Conservation (phyloP, 257 asterid species). For the Verbena officinalis region DNA sequence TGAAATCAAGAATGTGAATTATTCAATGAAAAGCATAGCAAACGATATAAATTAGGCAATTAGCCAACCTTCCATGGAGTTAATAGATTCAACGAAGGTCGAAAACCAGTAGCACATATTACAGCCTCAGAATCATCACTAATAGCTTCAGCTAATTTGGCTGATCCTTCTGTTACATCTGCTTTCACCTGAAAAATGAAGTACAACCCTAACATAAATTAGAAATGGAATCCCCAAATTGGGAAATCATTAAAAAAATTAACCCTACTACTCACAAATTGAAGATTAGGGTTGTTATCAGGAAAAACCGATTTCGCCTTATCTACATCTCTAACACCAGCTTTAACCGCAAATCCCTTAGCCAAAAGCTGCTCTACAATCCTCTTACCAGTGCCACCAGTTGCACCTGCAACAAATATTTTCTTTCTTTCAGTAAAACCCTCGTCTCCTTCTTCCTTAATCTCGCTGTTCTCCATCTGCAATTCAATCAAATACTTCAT, state of each 20-base stretch:
- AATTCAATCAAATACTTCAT: conserved; percentile 24
- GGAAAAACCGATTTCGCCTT: conserved; percentile 77
- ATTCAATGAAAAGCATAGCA: too few relatives aligned
- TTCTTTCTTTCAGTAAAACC: conserved; percentile 53
- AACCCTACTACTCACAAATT: conserved; percentile 59
- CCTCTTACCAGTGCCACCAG: conserved; percentile 93
- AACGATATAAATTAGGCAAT: background rate
- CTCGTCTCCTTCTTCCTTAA: conserved; percentile 47
- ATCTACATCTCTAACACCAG: conserved; percentile 85
- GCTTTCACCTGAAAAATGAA: conserved; percentile 69
- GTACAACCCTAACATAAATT: too few relatives aligned
- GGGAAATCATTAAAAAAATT: background rate
- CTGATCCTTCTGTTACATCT: conserved; percentile 89
- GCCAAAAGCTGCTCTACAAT: conserved; percentile 90
- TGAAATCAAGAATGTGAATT: background rate
- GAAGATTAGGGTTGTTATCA: conserved; percentile 64
- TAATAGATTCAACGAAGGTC: conserved; percentile 74
- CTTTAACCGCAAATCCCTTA: conserved; percentile 87
- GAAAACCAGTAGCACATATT: conserved; percentile 91
- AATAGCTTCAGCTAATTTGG: conserved; percentile 76
- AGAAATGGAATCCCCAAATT: conserved; percentile 7
- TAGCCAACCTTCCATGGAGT: conserved; percentile 88
- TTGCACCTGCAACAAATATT: conserved; percentile 90
- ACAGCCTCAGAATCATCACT: conserved; percentile 94
- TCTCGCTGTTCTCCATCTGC: conserved; percentile 73